Evolutionary conservation across 1,284 basidiomycete genomes (phyloP).

Genomic region (Ceratobasidium sp.): DNA sequence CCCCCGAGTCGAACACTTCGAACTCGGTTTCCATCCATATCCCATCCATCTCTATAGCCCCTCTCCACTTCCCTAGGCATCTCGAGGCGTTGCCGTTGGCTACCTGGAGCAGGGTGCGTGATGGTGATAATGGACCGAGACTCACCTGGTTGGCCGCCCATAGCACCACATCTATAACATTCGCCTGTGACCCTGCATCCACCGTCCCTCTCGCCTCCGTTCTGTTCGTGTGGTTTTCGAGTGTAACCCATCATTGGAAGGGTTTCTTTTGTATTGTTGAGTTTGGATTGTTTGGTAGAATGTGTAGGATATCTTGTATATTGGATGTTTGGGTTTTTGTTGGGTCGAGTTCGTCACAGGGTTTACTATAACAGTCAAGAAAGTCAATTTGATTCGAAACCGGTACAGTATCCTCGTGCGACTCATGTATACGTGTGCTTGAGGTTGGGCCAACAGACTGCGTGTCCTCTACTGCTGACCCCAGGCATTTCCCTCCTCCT

Average conservation of each 20-base stretch:
- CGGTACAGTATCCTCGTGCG: conserved; percentile 4
- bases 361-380: background rate
- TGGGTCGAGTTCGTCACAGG: background rate
- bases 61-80: conserved; percentile 52
- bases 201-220: conserved; percentile 1
- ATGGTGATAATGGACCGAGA: conserved; percentile 48
- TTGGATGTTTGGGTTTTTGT: background rate
- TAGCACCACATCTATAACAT: conserved; percentile 49
- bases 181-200: conserved; percentile 55
- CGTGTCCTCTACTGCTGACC: background rate
- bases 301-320: background rate
- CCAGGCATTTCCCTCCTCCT: background rate
- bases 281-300: background rate
- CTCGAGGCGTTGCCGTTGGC: conserved; percentile 53
- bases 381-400: background rate
- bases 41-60: conserved; percentile 49
- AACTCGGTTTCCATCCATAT: conserved; percentile 49
- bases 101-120: conserved; percentile 50
- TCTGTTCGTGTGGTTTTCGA: background rate
- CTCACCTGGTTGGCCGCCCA: conserved; percentile 49
- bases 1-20: conserved; percentile 55
- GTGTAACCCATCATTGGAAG: background rate
- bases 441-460: conserved; percentile 1
- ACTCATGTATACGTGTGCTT: conserved; percentile 1
- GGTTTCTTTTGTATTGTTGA: background rate